Percentiles rank a stretch among this genome's conserved stretches.
Conservation (phyloP, 1,284 basidiomycete genomes). For the Malassezia pachydermatis region DNA sequence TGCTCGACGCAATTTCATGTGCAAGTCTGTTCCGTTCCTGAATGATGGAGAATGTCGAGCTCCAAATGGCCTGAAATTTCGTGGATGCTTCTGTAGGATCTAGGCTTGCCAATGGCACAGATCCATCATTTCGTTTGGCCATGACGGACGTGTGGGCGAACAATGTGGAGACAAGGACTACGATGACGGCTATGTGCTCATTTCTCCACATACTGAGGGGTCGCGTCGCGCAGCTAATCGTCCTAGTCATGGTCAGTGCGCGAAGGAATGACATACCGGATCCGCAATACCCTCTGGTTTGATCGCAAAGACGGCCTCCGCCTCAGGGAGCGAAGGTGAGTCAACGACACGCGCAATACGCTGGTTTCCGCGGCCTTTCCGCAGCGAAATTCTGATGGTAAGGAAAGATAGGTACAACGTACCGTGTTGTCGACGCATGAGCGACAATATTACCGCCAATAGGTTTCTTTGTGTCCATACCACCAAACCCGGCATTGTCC, state of each 20-base stretch:
- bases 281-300: conserved; percentile 49
- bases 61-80: conserved; percentile 9
- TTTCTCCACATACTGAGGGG: no score
- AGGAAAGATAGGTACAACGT: no score
- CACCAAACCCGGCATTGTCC: conserved; percentile 74
- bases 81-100: conserved; percentile 2
- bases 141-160: background rate
- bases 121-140: background rate
- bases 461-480: conserved; percentile 68
- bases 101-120: background rate
- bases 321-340: conserved; percentile 93
- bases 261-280: conserved; percentile 19
- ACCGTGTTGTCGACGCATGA: conserved; percentile 47
- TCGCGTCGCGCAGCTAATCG: conserved; percentile 11
- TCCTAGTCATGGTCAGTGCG: conserved; percentile 10
- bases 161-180: background rate
- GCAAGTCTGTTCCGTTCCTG: conserved; percentile 14
- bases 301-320: conserved; percentile 90
- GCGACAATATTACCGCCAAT: conserved; percentile 54
- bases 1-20: conserved; percentile 6
- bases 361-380: conserved; percentile 83
- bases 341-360: conserved; percentile 96
- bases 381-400: conserved; percentile 65
- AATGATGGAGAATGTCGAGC: conserved; percentile 4
- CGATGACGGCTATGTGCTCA: background rate